Conservation (phyloP, 495 filamentous ascomycete genomes). For the Glonium stellatum region DNA sequence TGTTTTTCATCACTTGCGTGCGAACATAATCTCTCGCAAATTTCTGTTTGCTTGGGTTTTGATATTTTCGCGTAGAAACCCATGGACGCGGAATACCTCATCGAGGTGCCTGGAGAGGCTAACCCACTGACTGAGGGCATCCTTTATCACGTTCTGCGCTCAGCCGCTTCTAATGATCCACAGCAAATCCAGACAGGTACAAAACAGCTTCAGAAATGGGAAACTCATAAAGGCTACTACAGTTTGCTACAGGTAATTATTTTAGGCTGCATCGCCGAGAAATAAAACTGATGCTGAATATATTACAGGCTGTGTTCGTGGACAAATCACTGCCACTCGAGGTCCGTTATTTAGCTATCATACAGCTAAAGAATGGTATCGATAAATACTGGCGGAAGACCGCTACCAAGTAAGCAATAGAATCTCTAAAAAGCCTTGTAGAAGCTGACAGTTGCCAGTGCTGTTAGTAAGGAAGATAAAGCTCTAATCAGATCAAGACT, state of each 20-base stretch:
- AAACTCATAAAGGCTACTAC: conserved; percentile 67
- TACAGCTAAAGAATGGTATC: conserved; percentile 91
- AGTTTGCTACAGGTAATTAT: conserved; percentile 65
- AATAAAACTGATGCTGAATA: neutral
- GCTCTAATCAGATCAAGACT: conserved; percentile 63
- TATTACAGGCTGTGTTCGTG: conserved; percentile 50
- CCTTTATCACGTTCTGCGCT: conserved; percentile 62
- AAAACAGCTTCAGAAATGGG: conserved; percentile 81
- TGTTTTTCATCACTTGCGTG: too few species aligned
- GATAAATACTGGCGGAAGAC: conserved; percentile 87
- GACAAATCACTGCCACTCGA: conserved; percentile 66
- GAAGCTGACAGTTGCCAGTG: conserved; percentile 38
- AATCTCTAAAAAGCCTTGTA: neutral
- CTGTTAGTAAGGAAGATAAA: conserved; percentile 70
- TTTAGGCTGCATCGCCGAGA: neutral
- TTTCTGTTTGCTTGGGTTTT: too few species aligned
- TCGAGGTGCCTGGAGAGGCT: conserved; percentile 55
- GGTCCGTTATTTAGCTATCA: conserved; percentile 80
- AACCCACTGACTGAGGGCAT: conserved; percentile 58
- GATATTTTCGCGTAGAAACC: neutral
- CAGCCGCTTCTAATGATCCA: conserved; percentile 66
- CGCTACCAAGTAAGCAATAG: conserved; percentile 48
- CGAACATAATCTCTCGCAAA: too few species aligned
- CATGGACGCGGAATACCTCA: conserved; percentile 20
- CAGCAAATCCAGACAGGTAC: conserved; percentile 71